Evolutionary conservation across 2,329 filamentous ascomycete genomes (phyloP), one percentile per base, ranked within the genome.

Genomic region (Ascochyta fabae): DNA sequence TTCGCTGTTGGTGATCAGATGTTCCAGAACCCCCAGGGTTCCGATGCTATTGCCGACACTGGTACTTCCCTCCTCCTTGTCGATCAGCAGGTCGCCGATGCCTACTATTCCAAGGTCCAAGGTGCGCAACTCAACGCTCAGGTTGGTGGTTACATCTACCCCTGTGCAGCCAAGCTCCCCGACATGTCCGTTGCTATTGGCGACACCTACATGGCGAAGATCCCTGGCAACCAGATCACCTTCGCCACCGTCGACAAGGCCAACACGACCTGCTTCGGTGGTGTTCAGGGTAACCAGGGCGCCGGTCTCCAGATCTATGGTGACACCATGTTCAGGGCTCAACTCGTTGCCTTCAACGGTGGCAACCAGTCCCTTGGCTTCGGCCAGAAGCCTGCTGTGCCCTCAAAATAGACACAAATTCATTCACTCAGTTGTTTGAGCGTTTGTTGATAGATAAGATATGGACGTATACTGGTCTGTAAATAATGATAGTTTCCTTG

Each of bases 11-110:
- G 80, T 24, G 78, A 79, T 57, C 78, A 84, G 72, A 78, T 80
- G 34, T 81, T 85, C 52, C 77, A 80, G 29, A 84, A 86, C 75
- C 83, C 83, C 9, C 69, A 59, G 58, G 78, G 71, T 42, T 74
- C 69, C 41, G 72, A 76, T 10, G 78, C 77, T 62, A 81, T 81
- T 52, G 78, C 78, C 56, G 79, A 81, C 66, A 81, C 80, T 1
- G 87, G 87, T 58, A 89, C 87, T 26, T 87, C 86, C 0, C 81
- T 89, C 48, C 77, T 89, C 55, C 78, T 89, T 33, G 82, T 86
- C 55, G 83, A 86, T 66, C 73, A 80, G 27, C 68, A 75, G 24
- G 79, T 87, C 39, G 79, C 81, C 42, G 66, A 79, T 4, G 73
- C 75, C 19, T 81, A 80, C 72, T 81, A 81, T 69, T 54, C 60